Evolutionary conservation across 306 rosid species (phyloP).

Genomic region (Acacia crassicarpa): DNA sequence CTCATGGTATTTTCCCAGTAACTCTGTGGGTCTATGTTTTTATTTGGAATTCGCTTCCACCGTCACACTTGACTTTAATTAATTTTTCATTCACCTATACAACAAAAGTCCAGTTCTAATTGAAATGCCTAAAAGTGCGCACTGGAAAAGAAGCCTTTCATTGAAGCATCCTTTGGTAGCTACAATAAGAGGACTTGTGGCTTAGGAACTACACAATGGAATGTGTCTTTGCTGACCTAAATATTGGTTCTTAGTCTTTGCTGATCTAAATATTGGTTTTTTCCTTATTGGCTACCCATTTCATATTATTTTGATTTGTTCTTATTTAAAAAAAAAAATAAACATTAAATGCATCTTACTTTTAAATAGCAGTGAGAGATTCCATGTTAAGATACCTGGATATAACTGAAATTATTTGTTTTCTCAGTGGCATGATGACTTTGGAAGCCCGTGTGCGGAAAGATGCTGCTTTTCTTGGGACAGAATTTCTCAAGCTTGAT

Average conservation of each 20-base stretch:
- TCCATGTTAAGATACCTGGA: background rate
- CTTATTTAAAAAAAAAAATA: background rate
- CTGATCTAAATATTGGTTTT: conserved; percentile 23
- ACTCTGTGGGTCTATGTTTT: conserved; percentile 24
- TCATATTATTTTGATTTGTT: conserved; percentile 1
- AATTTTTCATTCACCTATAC: background rate
- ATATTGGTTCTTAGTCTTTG: conserved; percentile 3
- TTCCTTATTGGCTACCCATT: background rate
- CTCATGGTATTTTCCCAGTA: conserved; percentile 65
- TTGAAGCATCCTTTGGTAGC: background rate
- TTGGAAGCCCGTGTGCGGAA: conserved; percentile 87
- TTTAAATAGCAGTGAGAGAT: background rate
- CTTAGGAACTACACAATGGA: background rate
- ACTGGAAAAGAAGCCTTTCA: background rate
- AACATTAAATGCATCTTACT: background rate
- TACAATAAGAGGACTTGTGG: conserved; percentile 5
- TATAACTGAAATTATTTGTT: conserved; percentile 32
- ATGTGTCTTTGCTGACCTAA: conserved; percentile 21
- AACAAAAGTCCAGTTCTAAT: background rate
- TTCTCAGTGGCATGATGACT: conserved; percentile 84
- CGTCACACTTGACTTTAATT: background rate
- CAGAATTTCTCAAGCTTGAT: conserved; percentile 83
- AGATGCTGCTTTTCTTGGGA: conserved; percentile 82
- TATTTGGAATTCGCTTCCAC: conserved; percentile 13
- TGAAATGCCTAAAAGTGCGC: background rate